Base-by-base conservation (phyloP, 495 filamentous ascomycete genomes). In the Tuber aestivum region DNA sequence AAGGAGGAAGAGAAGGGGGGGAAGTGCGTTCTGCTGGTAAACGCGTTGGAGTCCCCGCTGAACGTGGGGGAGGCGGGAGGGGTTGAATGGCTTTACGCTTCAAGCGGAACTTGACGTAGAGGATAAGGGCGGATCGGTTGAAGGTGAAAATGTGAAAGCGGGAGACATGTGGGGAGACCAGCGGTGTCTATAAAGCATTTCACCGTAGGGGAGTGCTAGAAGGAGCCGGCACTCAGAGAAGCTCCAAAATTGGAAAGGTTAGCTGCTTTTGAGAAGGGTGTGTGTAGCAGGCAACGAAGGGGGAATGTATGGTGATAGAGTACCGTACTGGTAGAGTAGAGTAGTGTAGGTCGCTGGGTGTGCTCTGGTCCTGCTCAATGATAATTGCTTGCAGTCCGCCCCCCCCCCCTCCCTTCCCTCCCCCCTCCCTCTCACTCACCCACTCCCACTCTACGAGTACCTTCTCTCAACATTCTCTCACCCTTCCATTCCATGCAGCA, bases 241-340 rank as follows among this genome's bases (percentile, higher is more conserved):
- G 56, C 56, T 65, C 56, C 56, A 65, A 65, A 65, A 65, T 65
- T 65, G 56, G 56, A 65, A 65, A 65, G 27, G 56, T 18, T 65
- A 32, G n/a, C 27, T 65, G n/a, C n/a, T n/a, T 32, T 65, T 0
- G 56, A 12, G 56, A 32, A 27, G 50, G 48, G 50, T 27, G 50
- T 14, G 56, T 65, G 56, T 65, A 48, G 7, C 56, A n/a, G 50
- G 10, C 10, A 10, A 56, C n/a, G 50, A n/a, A 27, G 12, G 50
- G 50, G n/a, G n/a, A 56, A 56, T 56, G 50, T 27, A 23, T 48
- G 45, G 23, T 56, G 50, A 56, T 56, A 56, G 6, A 4, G 45
- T 48, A 23, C 5, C 9, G 40, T 48, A 48, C 18, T 10, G 4
- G 45, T 23, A 50, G 50, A 56, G 45, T 48, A 48, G 45, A 4